phyloP scores from a whole-genome alignment of 2,329 filamentous ascomycete species.

The Nigrograna mackinnonii region DNA sequence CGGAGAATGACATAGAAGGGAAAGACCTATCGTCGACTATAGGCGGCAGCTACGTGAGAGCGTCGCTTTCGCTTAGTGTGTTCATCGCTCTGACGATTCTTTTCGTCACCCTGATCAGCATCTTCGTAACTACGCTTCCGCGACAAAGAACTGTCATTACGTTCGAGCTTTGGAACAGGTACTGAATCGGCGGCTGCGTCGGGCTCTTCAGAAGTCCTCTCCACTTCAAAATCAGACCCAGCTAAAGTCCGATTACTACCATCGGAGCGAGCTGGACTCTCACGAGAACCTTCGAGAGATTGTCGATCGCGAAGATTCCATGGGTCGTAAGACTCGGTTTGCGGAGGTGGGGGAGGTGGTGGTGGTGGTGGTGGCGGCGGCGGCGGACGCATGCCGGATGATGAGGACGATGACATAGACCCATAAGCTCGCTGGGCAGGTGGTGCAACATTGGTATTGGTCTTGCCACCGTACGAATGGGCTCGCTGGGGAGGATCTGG shows the following conservation, averaged over 20 bases:
- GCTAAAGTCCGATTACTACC: conserved; percentile 36
- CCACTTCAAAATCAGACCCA: conserved; percentile 37
- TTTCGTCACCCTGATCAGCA: conserved; percentile 31
- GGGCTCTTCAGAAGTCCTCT: conserved; percentile 19
- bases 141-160: conserved; percentile 34
- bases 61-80: conserved; percentile 39
- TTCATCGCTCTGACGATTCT: conserved; percentile 39
- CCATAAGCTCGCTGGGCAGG: conserved; percentile 28
- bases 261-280: conserved; percentile 37
- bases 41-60: conserved; percentile 38
- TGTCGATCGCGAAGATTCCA: conserved; percentile 16
- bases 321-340: conserved; percentile 16
- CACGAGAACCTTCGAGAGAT: conserved; percentile 20
- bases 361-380: conserved; percentile 13
- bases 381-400: no score
- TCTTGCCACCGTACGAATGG: conserved; percentile 24
- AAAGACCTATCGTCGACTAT: conserved; percentile 27
- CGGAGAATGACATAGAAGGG: not conserved
- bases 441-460: conserved; percentile 12
- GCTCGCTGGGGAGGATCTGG: conserved; percentile 19
- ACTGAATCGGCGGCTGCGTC: not conserved
- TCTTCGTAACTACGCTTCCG: conserved; percentile 43
- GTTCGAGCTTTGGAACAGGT: conserved; percentile 21
- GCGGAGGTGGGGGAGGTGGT: conserved; percentile 24
- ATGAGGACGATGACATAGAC: conserved; percentile 26